A percentile compares a stretch with the other conserved stretches of the same genome.
Evolutionary conservation across 352 stramenopile genomes (phyloP).

Genomic region (Phytophthora pseudosyringae): DNA sequence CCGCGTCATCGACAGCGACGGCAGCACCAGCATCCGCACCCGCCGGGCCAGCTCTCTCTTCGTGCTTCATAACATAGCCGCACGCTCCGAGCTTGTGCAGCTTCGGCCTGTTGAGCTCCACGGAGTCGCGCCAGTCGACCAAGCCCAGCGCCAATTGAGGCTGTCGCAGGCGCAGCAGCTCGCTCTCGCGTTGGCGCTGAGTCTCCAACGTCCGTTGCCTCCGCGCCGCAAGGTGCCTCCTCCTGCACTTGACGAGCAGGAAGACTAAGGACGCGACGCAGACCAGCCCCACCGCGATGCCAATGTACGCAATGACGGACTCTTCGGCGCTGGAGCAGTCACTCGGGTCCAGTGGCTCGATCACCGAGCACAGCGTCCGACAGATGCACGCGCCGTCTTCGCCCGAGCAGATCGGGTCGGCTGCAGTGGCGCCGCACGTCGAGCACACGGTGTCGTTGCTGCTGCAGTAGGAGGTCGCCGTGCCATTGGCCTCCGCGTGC

Average conservation of each 20-base stretch:
- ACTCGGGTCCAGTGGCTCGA: constrained; percentile 9
- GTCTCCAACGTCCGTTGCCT: constrained; percentile 6
- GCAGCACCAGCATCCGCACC: neutral
- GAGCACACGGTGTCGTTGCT: constrained; percentile 32
- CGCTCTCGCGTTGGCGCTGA: constrained; percentile 21
- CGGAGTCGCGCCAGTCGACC: constrained; percentile 32
- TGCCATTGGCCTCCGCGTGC: constrained; percentile 5
- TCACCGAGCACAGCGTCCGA: constrained; percentile 40
- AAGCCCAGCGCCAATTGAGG: constrained; percentile 36
- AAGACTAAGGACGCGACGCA: constrained; percentile 30
- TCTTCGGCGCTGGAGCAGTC: constrained; percentile 3
- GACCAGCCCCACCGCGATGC: constrained; percentile 20
- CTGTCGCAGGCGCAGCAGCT: constrained; percentile 25
- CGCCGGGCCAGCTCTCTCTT: neutral
- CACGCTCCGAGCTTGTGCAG: constrained; percentile 28
- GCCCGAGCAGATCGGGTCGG: constrained; percentile 37
- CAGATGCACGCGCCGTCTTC: constrained; percentile 41
- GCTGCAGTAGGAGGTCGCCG: constrained; percentile 33
- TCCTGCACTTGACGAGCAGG: constrained; percentile 31
- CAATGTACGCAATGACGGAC: constrained; percentile 25
- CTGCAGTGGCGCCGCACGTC: constrained; percentile 28
- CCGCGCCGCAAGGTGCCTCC: neutral
- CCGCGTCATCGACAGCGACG: constrained; percentile 3
- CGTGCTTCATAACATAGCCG: constrained; percentile 20
- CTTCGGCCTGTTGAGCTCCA: constrained; percentile 36